Percentiles rank a stretch among this genome's conserved stretches.
These are phyloP conservation scores for Meyerozyma elateridarum DNA, from an alignment of 1,139 yeast genomes.

Conservation along the genomic window DNA sequence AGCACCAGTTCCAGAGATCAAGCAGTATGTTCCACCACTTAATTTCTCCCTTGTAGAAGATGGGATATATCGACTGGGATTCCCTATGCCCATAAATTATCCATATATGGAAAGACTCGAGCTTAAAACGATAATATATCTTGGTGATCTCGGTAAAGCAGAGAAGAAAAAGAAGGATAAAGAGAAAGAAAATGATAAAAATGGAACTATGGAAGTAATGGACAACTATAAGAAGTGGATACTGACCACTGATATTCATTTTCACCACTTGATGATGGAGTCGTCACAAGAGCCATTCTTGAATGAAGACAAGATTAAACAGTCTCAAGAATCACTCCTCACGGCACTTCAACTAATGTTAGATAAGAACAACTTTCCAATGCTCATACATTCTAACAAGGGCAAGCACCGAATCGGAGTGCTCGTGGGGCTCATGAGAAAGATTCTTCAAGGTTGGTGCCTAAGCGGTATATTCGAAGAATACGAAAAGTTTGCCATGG, in stretches of 20 bases:
- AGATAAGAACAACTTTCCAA: constrained; percentile 75
- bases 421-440: constrained; percentile 81
- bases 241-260: constrained; percentile 46
- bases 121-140: constrained; percentile 72
- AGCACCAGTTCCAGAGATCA: constrained; percentile 6
- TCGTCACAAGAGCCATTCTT: constrained; percentile 74
- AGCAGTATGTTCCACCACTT: constrained; percentile 71
- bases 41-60: constrained; percentile 87
- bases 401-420: constrained; percentile 96
- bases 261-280: constrained; percentile 61
- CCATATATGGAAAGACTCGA: constrained; percentile 68
- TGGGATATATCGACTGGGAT: constrained; percentile 85
- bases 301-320: constrained; percentile 38
- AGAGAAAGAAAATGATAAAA: constrained; percentile 20
- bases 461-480: constrained; percentile 91
- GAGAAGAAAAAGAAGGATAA: constrained; percentile 19
- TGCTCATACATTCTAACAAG: constrained; percentile 85
- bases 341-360: constrained; percentile 60
- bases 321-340: constrained; percentile 46
- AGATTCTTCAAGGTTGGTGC: constrained; percentile 87
- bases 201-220: constrained; percentile 36
- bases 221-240: constrained; percentile 63
- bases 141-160: constrained; percentile 61
- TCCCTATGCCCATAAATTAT: constrained; percentile 83
- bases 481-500: constrained; percentile 87